Base-by-base conservation (phyloP, 345 rosid genomes). In the Triadica sebifera region DNA sequence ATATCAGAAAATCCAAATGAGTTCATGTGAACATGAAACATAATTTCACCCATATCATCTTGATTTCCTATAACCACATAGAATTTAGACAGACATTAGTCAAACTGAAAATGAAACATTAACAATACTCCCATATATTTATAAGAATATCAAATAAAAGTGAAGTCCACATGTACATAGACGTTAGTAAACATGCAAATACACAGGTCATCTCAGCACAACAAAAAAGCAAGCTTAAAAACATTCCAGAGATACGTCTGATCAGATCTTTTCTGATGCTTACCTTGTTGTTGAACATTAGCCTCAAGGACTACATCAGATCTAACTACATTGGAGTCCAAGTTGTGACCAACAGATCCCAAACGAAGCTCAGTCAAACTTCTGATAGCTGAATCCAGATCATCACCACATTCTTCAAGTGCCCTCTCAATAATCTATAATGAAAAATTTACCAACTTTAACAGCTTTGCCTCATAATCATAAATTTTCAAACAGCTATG, bases 311-410 rank as follows among this genome's bases (percentile, higher is more conserved):
- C 71, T 1, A 63, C 81, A 73, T 77, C 72, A 76, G 84, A 70
- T 66, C 74, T 84, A 46, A 71, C 75, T 1, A 74, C 75, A 8
- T 12, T 41, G 4, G 81, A 55, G 8, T 60, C 81, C 25, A 80
- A 51, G 64, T 70, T 81, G 51, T 70, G 71, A 59, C 70, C 84
- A 25, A 84, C 79, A 75, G 91, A 92, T 77, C 89, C 98, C 71
- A 92, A 71, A 13, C 95, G 91, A 76, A 94, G 98, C 76, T 91
- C 91, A 65, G 85, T 85, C 84, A 94, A 86, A 79, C 93, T 86
- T 80, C 89, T 87, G 65, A 94, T 94, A 12, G 98, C 90, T 15
- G 86, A 89, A 88, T 94, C 92, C 80, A 94, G 64, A 84, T 94
- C 97, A 78, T 89, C 87, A 39, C 95, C 97, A 69, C 95, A 90